Evolutionary conservation across 495 filamentous ascomycete genomes (phyloP).

Genomic region (Penicillium fimorum): DNA sequence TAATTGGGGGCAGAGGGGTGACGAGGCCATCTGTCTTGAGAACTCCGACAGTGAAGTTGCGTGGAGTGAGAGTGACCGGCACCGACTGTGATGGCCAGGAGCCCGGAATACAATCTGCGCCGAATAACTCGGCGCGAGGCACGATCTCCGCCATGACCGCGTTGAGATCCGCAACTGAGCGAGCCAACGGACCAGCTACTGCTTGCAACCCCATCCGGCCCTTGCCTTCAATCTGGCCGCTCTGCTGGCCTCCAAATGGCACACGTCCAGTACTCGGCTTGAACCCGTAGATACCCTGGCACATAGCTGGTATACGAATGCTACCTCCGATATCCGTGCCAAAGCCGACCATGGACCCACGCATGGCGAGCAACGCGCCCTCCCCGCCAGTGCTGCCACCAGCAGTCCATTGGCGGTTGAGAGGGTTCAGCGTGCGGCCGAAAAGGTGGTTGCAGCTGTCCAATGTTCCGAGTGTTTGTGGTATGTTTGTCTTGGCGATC

Average conservation of each 20-base stretch:
- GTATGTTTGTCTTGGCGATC: conserved; percentile 66
- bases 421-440: conserved; percentile 63
- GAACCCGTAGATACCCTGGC: conserved; percentile 56
- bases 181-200: conserved; percentile 52
- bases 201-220: conserved; percentile 43
- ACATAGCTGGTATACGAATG: conserved; percentile 60
- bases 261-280: conserved; percentile 60
- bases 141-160: conserved; percentile 52
- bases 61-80: conserved; percentile 6
- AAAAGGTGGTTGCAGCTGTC: conserved; percentile 48
- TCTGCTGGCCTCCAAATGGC: conserved; percentile 50
- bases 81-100: conserved; percentile 42
- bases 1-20: conserved; percentile 58
- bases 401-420: conserved; percentile 52
- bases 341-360: conserved; percentile 63
- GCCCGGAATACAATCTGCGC: conserved; percentile 50
- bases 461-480: conserved; percentile 48
- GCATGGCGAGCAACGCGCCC: conserved; percentile 59
- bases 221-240: conserved; percentile 39
- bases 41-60: conserved; percentile 53
- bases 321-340: conserved; percentile 67
- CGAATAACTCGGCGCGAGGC: conserved; percentile 46
- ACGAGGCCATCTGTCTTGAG: conserved; percentile 56
- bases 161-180: conserved; percentile 44
- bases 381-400: conserved; percentile 70